These are phyloP conservation scores for Phragmites australis DNA, from an alignment of 176 grass and related monocot species.

Conservation along the genomic window DNA sequence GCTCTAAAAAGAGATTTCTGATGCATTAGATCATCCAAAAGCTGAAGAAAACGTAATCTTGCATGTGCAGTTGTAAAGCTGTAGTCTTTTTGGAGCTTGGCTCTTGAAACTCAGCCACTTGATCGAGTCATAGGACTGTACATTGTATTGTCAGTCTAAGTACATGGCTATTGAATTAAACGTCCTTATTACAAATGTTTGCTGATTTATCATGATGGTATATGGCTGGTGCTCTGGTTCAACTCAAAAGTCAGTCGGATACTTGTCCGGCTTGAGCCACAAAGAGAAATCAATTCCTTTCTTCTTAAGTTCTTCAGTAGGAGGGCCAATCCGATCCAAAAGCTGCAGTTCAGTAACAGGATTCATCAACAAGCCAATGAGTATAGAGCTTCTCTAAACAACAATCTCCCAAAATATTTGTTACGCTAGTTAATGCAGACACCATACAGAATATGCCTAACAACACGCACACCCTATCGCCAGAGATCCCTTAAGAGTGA, in stretches of 20 bases:
- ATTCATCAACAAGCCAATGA: conserved; percentile 3
- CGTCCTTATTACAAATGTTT: background rate
- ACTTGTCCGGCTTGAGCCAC: conserved; percentile 89
- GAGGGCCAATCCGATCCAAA: conserved; percentile 72
- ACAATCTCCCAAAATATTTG: conserved; percentile 5
- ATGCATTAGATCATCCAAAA: conserved; percentile 17
- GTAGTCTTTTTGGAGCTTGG: background rate
- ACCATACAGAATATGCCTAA: too few relatives aligned
- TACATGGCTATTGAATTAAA: conserved; percentile 6
- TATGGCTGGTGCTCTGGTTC: background rate
- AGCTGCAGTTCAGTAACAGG: conserved; percentile 57
- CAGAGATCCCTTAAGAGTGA: too few relatives aligned
- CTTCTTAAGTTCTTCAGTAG: conserved; percentile 91
- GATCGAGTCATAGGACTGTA: background rate
- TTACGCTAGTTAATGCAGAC: too few relatives aligned
- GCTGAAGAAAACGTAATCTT: background rate
- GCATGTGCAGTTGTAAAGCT: background rate
- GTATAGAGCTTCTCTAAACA: conserved; percentile 18
- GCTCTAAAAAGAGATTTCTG: background rate
- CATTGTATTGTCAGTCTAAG: conserved; percentile 27
- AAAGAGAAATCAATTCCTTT: conserved; percentile 92
- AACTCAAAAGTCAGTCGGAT: conserved; percentile 72
- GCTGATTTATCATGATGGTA: background rate
- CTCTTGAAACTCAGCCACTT: background rate
- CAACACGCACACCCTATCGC: too few relatives aligned